Conservation (phyloP, 2,329 filamentous ascomycete species). For the Colletotrichum lupini region DNA sequence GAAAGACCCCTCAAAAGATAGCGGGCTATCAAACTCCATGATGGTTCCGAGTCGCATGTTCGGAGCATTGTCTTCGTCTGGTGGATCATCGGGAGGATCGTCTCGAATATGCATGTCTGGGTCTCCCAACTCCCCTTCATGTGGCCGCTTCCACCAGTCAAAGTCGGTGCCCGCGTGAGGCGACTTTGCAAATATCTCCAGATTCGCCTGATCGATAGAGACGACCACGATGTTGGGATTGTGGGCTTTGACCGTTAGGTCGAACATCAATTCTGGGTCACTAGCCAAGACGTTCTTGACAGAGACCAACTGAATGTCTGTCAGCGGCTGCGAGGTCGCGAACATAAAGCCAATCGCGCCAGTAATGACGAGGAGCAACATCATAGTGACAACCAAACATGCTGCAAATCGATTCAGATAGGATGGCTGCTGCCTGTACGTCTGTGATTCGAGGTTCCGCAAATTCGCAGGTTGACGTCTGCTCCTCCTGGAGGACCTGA, state of each 20-base stretch:
- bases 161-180: slow-evolving; percentile 81
- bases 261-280: slow-evolving; percentile 94
- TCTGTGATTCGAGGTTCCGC: slow-evolving; percentile 79
- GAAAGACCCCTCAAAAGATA: slow-evolving; percentile 91
- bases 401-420: slow-evolving; percentile 82
- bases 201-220: slow-evolving; percentile 84
- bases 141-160: slow-evolving; percentile 66
- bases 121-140: slow-evolving; percentile 34
- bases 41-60: slow-evolving; percentile 95
- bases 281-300: slow-evolving; percentile 93
- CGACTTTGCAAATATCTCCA: slow-evolving; percentile 95
- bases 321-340: slow-evolving; percentile 88
- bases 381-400: slow-evolving; percentile 84
- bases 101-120: slow-evolving; percentile 41
- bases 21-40: slow-evolving; percentile 84
- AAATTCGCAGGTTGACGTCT: slow-evolving; percentile 67
- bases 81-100: slow-evolving; percentile 63
- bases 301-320: slow-evolving; percentile 79
- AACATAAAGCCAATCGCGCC: slow-evolving; percentile 90
- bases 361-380: slow-evolving; percentile 85
- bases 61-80: slow-evolving; percentile 75
- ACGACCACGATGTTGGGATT: slow-evolving; percentile 96
- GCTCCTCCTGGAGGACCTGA: slow-evolving; percentile 68
- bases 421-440: slow-evolving; percentile 71
- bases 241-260: slow-evolving; percentile 85